phyloP scores from a whole-genome alignment of 495 filamentous ascomycete species.

The Physcia stellaris region DNA sequence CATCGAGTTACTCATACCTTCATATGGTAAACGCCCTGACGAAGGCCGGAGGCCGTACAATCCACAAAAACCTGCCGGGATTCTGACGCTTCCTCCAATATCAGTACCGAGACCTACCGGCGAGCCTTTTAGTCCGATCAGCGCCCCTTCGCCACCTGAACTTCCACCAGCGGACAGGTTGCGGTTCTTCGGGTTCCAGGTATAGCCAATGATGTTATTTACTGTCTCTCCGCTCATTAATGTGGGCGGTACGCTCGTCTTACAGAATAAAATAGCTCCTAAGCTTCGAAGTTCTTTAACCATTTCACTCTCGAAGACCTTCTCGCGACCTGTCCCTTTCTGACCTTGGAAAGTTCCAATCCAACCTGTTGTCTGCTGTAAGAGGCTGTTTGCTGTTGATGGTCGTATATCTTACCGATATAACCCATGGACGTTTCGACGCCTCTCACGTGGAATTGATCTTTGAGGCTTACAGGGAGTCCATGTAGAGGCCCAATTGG shows the following conservation, averaged over 20 bases:
- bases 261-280: conserved; percentile 52
- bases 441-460: conserved; percentile 55
- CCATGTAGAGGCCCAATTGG: conserved; percentile 46
- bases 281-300: conserved; percentile 36
- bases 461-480: conserved; percentile 53
- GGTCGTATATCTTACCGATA: conserved; percentile 9
- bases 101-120: conserved; percentile 52
- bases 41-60: conserved; percentile 43
- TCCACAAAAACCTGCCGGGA: conserved; percentile 52
- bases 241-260: conserved; percentile 27
- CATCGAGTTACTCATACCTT: conserved; percentile 40
- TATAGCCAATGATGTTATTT: conserved; percentile 50
- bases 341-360: conserved; percentile 39
- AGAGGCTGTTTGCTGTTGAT: not conserved
- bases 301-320: conserved; percentile 33
- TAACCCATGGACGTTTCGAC: conserved; percentile 57
- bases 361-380: conserved; percentile 13
- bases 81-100: conserved; percentile 49
- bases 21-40: conserved; percentile 27
- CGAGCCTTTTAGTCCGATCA: conserved; percentile 41
- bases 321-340: conserved; percentile 24
- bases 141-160: conserved; percentile 46
- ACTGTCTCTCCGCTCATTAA: conserved; percentile 35
- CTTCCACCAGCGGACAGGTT: conserved; percentile 39
- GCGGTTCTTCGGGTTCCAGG: conserved; percentile 48